Percentiles rank a stretch among this genome's conserved stretches.
Conservation (phyloP, 2,329 filamentous ascomycete species). For the Phoma sp. region DNA sequence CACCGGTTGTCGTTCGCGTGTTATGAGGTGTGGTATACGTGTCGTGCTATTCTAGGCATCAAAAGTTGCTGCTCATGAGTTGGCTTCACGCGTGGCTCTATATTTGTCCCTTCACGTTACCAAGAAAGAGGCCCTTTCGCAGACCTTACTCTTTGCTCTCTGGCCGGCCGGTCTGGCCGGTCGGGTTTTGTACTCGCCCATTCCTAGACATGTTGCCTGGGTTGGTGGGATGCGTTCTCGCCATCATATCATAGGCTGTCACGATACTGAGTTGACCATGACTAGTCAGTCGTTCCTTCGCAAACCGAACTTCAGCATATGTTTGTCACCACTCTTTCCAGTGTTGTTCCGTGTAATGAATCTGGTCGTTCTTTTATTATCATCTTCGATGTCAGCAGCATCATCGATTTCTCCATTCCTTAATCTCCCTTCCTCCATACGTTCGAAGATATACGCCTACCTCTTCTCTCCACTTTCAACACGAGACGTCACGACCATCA, state of each 20-base stretch:
- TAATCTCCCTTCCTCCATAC: neutral
- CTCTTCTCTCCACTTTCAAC: slow-evolving; percentile 41
- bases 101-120: neutral
- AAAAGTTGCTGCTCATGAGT: neutral
- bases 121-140: neutral
- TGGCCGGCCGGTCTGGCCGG: no score
- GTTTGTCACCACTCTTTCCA: no score
- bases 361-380: neutral
- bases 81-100: neutral
- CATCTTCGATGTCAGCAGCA: neutral
- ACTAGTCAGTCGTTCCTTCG: no score
- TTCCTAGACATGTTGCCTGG: no score
- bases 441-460: slow-evolving; percentile 27
- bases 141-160: no score
- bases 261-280: no score
- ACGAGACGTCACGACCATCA: slow-evolving; percentile 44
- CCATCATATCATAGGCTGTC: no score
- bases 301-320: no score
- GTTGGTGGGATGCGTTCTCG: no score
- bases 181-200: no score
- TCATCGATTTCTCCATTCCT: neutral
- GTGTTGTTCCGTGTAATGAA: neutral
- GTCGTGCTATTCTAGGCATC: slow-evolving; percentile 9
- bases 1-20: slow-evolving; percentile 1
- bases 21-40: slow-evolving; percentile 1